Percentiles rank a stretch among this genome's conserved stretches.
These are phyloP conservation scores for Phymatotrichopsis omnivora DNA, from an alignment of 2,329 filamentous ascomycete genomes.

Conservation along the genomic window DNA sequence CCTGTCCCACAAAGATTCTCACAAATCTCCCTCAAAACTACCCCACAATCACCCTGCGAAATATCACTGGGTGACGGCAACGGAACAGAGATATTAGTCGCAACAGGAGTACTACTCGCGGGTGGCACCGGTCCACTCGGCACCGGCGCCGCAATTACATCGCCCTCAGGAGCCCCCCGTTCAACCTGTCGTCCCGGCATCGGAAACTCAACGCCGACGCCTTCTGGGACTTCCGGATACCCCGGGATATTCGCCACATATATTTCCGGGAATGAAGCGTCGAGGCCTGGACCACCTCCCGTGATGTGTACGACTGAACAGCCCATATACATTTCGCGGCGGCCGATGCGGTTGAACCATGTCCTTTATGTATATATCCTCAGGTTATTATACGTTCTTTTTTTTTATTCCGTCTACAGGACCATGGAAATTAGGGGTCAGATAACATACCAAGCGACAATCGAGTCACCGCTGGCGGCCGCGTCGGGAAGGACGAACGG, in stretches of 20 bases:
- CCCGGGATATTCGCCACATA: conserved; percentile 57
- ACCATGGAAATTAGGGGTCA: not conserved
- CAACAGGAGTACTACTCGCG: too few relatives aligned
- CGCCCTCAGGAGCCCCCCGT: too few relatives aligned
- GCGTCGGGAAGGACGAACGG: conserved; percentile 54
- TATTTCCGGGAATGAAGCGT: conserved; percentile 51
- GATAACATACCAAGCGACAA: conserved; percentile 54
- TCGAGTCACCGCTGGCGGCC: conserved; percentile 64
- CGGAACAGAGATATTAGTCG: too few relatives aligned
- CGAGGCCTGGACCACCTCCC: conserved; percentile 32
- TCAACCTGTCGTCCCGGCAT: conserved; percentile 45
- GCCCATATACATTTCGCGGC: conserved; percentile 97
- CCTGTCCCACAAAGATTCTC: too few relatives aligned
- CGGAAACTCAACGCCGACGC: conserved; percentile 52
- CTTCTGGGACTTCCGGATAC: conserved; percentile 42
- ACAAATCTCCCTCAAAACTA: too few relatives aligned
- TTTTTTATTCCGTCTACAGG: not conserved
- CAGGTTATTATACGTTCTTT: too few relatives aligned
- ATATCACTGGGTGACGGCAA: too few relatives aligned
- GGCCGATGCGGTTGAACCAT: conserved; percentile 88
- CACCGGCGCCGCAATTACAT: too few relatives aligned
- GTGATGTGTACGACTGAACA: conserved; percentile 64
- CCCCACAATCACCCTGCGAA: too few relatives aligned
- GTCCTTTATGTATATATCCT: conserved; percentile 48
- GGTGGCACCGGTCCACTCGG: too few relatives aligned